Evolutionary conservation across 768 basidiomycete genomes (phyloP).

Genomic region (Chiua virens): DNA sequence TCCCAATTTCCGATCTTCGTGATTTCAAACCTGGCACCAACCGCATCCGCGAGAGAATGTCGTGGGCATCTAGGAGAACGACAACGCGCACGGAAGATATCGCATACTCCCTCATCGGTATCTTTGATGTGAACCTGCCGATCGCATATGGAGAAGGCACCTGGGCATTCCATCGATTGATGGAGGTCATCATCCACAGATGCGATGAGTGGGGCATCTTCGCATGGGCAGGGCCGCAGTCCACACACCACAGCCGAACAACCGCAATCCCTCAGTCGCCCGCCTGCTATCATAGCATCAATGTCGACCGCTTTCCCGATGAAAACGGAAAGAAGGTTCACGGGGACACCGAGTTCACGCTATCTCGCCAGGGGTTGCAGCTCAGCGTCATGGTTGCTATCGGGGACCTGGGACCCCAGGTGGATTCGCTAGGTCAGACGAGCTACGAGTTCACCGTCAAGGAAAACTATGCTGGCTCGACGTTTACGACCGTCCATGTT

Average conservation of each 20-base stretch:
- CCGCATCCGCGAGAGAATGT: constrained; percentile 14
- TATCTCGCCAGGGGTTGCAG: constrained; percentile 15
- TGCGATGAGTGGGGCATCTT: constrained; percentile 26
- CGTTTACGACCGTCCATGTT: constrained; percentile 3
- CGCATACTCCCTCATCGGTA: constrained; percentile 26
- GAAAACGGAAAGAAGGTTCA: constrained; percentile 7
- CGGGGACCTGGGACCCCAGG: constrained; percentile 1
- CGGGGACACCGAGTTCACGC: constrained; percentile 14
- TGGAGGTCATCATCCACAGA: constrained; percentile 21
- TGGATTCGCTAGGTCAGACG: neutral
- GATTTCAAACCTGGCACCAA: constrained; percentile 10
- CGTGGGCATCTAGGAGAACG: constrained; percentile 23
- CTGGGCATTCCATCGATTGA: constrained; percentile 27
- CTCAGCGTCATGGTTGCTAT: constrained; percentile 10
- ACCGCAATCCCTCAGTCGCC: constrained; percentile 16
- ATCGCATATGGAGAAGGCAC: no score
- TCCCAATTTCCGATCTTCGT: constrained; percentile 7
- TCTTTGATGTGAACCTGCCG: constrained; percentile 22
- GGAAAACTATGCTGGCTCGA: constrained; percentile 3
- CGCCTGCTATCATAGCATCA: constrained; percentile 13
- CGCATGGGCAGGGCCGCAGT: constrained; percentile 21
- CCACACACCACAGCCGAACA: constrained; percentile 11
- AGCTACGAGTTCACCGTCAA: constrained; percentile 11
- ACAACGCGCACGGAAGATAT: constrained; percentile 26
- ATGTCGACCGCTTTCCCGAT: neutral